phyloP scores from a whole-genome alignment of 179 eudicot genomes.

The Corrigiola litoralis region DNA sequence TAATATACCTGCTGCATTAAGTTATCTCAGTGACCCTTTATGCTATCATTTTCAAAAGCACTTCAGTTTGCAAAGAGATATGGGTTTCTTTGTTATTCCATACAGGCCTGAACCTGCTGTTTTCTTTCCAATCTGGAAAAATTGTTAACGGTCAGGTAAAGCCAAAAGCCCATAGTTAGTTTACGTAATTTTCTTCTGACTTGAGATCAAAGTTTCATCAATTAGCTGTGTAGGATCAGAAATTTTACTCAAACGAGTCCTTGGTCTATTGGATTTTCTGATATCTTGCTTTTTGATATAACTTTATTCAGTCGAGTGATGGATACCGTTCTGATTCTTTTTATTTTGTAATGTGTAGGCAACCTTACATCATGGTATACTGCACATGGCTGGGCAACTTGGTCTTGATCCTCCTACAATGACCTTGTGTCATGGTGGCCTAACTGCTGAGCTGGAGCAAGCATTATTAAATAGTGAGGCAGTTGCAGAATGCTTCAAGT shows the following conservation, averaged over 20 bases:
- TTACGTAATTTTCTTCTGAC: neutral
- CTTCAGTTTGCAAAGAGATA: no score
- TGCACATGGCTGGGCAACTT: conserved; percentile 97
- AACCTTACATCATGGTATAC: conserved; percentile 69
- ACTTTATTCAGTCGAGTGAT: neutral
- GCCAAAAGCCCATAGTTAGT: no score
- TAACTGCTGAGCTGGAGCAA: conserved; percentile 59
- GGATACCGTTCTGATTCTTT: conserved; percentile 2
- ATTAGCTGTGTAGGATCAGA: no score
- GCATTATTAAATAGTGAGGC: conserved; percentile 87
- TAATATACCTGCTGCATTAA: no score
- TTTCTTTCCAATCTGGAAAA: neutral
- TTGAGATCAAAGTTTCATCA: neutral
- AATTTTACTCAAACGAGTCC: no score
- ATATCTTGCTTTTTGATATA: neutral
- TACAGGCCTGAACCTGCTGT: neutral
- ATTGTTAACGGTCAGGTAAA: no score
- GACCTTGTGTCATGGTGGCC: conserved; percentile 62
- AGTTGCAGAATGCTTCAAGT: conserved; percentile 59
- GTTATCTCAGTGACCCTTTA: no score
- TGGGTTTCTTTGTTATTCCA: no score
- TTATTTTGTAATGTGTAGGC: conserved; percentile 49
- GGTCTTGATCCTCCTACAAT: conserved; percentile 99
- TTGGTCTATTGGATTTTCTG: no score
- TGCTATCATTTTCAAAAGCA: no score